These are phyloP conservation scores for Fusarium sp. DNA, from an alignment of 2,329 filamentous ascomycete genomes.

Conservation along the genomic window DNA sequence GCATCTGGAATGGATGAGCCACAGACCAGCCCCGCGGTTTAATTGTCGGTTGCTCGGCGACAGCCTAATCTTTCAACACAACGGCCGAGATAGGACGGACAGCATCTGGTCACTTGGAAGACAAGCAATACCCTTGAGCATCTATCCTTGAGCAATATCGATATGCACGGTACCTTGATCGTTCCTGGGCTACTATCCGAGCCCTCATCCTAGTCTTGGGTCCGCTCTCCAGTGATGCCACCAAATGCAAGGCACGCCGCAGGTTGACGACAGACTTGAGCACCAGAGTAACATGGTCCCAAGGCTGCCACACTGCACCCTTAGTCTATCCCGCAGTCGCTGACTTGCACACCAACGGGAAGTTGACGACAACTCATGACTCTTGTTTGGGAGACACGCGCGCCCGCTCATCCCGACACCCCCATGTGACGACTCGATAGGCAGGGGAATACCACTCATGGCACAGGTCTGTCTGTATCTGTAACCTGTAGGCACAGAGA, in stretches of 20 bases:
- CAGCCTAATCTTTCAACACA: slow-evolving; percentile 3
- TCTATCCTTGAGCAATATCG: background rate
- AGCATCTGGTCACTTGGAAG: slow-evolving; percentile 1
- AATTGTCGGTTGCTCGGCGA: slow-evolving; percentile 18
- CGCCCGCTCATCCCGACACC: slow-evolving; percentile 37
- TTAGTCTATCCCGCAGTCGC: slow-evolving; percentile 16
- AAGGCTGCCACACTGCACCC: slow-evolving; percentile 31
- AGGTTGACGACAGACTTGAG: slow-evolving; percentile 42
- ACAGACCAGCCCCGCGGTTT: slow-evolving; percentile 8
- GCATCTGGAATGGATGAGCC: slow-evolving; percentile 26
- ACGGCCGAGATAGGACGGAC: background rate
- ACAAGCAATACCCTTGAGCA: background rate
- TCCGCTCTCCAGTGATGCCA: slow-evolving; percentile 42
- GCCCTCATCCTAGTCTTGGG: slow-evolving; percentile 35
- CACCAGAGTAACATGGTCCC: slow-evolving; percentile 31
- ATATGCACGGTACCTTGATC: slow-evolving; percentile 31
- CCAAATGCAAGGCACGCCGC: slow-evolving; percentile 45
- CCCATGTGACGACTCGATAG: slow-evolving; percentile 43
- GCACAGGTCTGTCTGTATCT: background rate
- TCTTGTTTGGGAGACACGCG: slow-evolving; percentile 24
- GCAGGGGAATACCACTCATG: slow-evolving; percentile 35
- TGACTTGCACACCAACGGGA: slow-evolving; percentile 31
- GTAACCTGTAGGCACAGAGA: background rate
- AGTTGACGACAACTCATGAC: slow-evolving; percentile 31
- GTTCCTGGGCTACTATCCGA: slow-evolving; percentile 40